These are phyloP conservation scores for Schizophyllum commune DNA, from an alignment of 1,284 basidiomycete species.

Conservation along the genomic window DNA sequence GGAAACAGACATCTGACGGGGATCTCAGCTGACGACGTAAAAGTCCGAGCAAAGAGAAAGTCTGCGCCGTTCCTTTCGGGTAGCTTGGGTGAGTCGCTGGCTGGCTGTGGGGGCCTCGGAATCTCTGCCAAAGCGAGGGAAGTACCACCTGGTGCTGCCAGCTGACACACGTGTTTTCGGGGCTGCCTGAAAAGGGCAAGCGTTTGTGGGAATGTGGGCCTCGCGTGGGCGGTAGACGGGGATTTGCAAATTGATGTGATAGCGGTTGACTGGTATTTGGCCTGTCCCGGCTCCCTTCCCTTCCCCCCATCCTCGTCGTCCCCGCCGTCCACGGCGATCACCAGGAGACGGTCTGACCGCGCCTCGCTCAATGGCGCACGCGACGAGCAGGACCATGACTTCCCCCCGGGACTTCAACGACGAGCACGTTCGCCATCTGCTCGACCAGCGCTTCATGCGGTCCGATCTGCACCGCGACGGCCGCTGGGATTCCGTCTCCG, in stretches of 20 bases:
- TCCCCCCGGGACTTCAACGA: slow-evolving; percentile 30
- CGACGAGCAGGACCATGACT: slow-evolving; percentile 26
- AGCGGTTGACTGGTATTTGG: background rate
- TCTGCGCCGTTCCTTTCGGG: background rate
- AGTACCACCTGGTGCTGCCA: background rate
- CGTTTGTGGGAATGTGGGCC: background rate
- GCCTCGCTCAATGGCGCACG: slow-evolving; percentile 11
- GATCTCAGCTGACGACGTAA: background rate
- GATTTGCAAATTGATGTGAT: background rate
- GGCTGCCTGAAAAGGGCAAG: background rate
- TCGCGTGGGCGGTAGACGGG: too few species aligned
- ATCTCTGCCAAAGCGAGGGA: background rate
- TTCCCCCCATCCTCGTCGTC: background rate
- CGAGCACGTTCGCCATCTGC: slow-evolving; percentile 40
- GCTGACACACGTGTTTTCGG: background rate
- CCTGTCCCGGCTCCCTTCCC: background rate
- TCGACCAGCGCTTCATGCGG: slow-evolving; percentile 47
- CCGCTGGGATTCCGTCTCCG: slow-evolving; percentile 45
- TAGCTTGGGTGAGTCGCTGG: background rate
- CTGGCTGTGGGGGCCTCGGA: background rate
- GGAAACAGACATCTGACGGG: too few species aligned
- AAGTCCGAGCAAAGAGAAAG: background rate
- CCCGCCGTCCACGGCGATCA: slow-evolving; percentile 1
- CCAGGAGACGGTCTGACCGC: slow-evolving; percentile 1
- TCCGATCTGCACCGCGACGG: slow-evolving; percentile 31